A percentile compares a stretch with the other conserved stretches of the same genome.
Conservation (phyloP, 768 basidiomycete species). For the Phylloporus rhodoxanthus region DNA sequence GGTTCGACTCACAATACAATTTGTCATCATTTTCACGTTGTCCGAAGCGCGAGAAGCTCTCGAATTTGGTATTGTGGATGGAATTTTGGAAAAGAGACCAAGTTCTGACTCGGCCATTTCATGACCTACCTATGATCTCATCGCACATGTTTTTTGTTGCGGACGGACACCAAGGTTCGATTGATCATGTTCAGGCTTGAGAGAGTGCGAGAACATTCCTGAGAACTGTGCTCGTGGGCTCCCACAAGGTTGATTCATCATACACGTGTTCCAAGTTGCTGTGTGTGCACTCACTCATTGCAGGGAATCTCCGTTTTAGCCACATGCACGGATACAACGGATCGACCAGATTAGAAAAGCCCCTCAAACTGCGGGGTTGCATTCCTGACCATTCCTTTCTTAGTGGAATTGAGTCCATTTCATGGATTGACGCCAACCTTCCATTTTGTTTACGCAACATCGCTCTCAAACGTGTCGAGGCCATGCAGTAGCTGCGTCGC, state of each 20-base stretch:
- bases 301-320: slow-evolving; percentile 21
- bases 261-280: slow-evolving; percentile 19
- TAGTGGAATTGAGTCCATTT: slow-evolving; percentile 7
- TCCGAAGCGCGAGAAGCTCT: slow-evolving; percentile 75
- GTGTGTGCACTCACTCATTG: slow-evolving; percentile 11
- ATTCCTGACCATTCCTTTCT: slow-evolving; percentile 11
- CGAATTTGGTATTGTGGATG: slow-evolving; percentile 89
- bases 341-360: slow-evolving; percentile 18
- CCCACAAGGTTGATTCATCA: slow-evolving; percentile 14
- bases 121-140: slow-evolving; percentile 12
- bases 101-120: slow-evolving; percentile 38
- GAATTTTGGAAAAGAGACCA: slow-evolving; percentile 77
- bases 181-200: slow-evolving; percentile 6
- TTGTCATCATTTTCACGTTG: slow-evolving; percentile 21
- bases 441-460: slow-evolving; percentile 17
- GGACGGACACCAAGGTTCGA: slow-evolving; percentile 1
- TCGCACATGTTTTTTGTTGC: slow-evolving; percentile 7
- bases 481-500: slow-evolving; percentile 1
- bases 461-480: slow-evolving; percentile 9
- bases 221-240: slow-evolving; percentile 14
- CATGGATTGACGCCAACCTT: slow-evolving; percentile 13
- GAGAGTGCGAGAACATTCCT: slow-evolving; percentile 5
- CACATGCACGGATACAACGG: slow-evolving; percentile 15
- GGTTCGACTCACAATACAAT: slow-evolving; percentile 11
- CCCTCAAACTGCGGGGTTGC: slow-evolving; percentile 30